Evolutionary conservation across 164 flowering plant species (phyloP), one percentile per base, ranked within the genome.

Genomic region (Chloranthus sessilifolius): DNA sequence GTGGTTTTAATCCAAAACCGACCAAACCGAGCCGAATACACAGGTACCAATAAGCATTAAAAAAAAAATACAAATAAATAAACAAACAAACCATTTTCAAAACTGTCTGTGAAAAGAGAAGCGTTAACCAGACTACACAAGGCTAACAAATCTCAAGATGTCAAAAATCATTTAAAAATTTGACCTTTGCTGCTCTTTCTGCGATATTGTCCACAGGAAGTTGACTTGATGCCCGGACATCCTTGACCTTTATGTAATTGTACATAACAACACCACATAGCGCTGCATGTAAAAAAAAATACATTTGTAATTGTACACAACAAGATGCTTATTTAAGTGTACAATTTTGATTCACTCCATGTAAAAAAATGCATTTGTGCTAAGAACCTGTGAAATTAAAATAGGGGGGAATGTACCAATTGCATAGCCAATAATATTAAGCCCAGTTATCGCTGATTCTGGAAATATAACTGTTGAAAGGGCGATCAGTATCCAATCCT

Each of bases 401-500:
- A 19, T 11, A 47, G 46, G 27, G 28, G 28, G 47, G 68, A 14
- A 20, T 26, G 55, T 83, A 88, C 98, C 98, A 60, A 92, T 79
- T 19, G 87, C 95, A 75, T 92, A 92, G 55, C 98, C 98, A 42
- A 71, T 81, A 38, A 85, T 86, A 62, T 92, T 92, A 31, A 92
- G 74, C 47, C 84, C 82, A 42, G 98, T 92, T 55, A 92, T 88
- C 7, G 87, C 61, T 9, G 98, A 92, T 61, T 92, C 98, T 0
- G 96, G 98, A 67, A 92, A 92, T 57, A 92, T 68, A 50, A 92
- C 77, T 15, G 98, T 88, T 53, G 98, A 92, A 58, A 92, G 95
- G 53, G 98, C 90, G 47, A 92, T 92, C 34, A 92, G 71, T 62
- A 92, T 85, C 98, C 98, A 88, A 58, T 92, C 98, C 67, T 92